Conservation (phyloP, 225 moss, liverwort and hornwort genomes). For the Polytrichum formosum region DNA sequence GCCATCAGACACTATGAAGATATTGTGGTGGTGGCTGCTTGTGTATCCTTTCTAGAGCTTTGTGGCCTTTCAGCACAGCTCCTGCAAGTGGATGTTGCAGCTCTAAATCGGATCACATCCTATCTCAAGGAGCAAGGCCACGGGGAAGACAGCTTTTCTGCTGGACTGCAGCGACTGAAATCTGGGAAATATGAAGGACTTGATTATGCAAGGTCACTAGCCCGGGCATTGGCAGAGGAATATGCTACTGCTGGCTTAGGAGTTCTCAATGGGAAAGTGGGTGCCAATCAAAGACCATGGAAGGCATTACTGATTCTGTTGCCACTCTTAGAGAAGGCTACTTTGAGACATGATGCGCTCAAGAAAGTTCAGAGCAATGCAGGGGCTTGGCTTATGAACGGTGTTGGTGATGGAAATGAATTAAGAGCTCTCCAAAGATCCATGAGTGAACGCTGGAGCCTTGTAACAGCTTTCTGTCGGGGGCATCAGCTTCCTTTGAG, state of each 20-base stretch:
- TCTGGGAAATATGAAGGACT: conserved; percentile 23
- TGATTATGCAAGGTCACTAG: conserved; percentile 45
- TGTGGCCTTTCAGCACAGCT: conserved; percentile 67
- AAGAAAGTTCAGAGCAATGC: conserved; percentile 39
- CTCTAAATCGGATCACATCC: conserved; percentile 57
- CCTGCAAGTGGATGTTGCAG: conserved; percentile 53
- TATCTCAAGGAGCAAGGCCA: conserved; percentile 41
- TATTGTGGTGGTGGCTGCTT: conserved; percentile 53
- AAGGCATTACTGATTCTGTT: conserved; percentile 20
- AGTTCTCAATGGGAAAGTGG: conserved; percentile 16
- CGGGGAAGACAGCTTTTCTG: conserved; percentile 15
- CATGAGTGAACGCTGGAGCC: conserved; percentile 71
- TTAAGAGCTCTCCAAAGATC: conserved; percentile 55
- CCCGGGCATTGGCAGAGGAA: conserved; percentile 52
- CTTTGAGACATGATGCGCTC: conserved; percentile 39
- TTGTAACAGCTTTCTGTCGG: conserved; percentile 75
- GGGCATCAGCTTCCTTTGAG: conserved; percentile 63
- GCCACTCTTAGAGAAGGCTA: conserved; percentile 67
- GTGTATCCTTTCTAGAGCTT: conserved; percentile 59
- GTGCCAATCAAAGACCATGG: conserved; percentile 5
- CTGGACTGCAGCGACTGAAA: conserved; percentile 30
- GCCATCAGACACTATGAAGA: conserved; percentile 53
- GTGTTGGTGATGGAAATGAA: conserved; percentile 55
- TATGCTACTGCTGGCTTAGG: conserved; percentile 37
- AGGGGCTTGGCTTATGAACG: conserved; percentile 51